These are phyloP conservation scores for Euphorbia pulcherrima DNA, from an alignment of 345 rosid genomes.

Conservation along the genomic window DNA sequence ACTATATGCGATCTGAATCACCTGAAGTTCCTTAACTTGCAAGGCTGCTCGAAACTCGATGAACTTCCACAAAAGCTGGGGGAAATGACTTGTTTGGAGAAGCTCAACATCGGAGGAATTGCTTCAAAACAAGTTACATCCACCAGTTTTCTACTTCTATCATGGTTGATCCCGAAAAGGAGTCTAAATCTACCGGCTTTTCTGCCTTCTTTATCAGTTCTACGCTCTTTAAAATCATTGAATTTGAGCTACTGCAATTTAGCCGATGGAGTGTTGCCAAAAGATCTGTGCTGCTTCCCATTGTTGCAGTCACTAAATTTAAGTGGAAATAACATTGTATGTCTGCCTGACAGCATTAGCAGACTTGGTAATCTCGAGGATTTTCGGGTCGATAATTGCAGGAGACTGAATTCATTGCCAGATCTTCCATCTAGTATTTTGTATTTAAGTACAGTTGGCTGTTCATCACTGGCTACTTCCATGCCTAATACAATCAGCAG, in stretches of 20 bases:
- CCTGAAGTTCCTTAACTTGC: neutral
- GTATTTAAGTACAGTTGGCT: slow-evolving; percentile 5
- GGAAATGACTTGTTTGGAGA: slow-evolving; percentile 4
- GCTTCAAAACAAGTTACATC: slow-evolving; percentile 6
- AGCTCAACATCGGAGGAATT: neutral
- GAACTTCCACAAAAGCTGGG: slow-evolving; percentile 9
- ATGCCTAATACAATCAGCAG: neutral
- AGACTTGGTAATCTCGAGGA: slow-evolving; percentile 13
- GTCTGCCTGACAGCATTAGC: slow-evolving; percentile 13
- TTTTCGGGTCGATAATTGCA: slow-evolving; percentile 11
- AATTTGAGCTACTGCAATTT: slow-evolving; percentile 13
- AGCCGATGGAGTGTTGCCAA: slow-evolving; percentile 14
- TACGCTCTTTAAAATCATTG: neutral
- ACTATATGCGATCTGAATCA: slow-evolving; percentile 3
- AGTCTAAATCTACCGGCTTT: neutral
- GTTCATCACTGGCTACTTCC: slow-evolving; percentile 5
- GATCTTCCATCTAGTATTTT: slow-evolving; percentile 20
- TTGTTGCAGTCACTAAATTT: slow-evolving; percentile 11
- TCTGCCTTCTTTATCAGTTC: slow-evolving; percentile 5
- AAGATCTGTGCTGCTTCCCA: slow-evolving; percentile 10
- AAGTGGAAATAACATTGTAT: slow-evolving; percentile 1
- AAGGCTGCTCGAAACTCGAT: slow-evolving; percentile 16
- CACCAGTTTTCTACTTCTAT: neutral
- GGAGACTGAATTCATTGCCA: slow-evolving; percentile 19
- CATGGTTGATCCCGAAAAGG: slow-evolving; percentile 1